These are phyloP conservation scores for Gaeumannomyces tritici DNA, from an alignment of 2,329 filamentous ascomycete species.

Conservation along the genomic window DNA sequence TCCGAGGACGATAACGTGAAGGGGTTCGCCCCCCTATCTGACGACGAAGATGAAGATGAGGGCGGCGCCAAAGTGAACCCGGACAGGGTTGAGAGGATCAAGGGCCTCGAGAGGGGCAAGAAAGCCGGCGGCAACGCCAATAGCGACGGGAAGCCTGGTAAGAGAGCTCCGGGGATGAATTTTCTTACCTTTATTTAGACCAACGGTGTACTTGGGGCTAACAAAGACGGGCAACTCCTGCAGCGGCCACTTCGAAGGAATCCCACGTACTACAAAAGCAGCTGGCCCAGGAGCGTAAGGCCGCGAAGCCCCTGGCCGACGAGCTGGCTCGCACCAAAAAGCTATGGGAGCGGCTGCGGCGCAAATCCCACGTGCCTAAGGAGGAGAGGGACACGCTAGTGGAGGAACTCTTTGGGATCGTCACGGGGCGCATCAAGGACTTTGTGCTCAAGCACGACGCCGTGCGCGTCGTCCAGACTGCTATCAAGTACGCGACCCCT, in stretches of 20 bases:
- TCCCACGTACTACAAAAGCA: slow-evolving; percentile 90
- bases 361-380: slow-evolving; percentile 86
- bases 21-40: slow-evolving; percentile 32
- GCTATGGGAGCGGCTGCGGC: slow-evolving; percentile 86
- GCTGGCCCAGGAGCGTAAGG: slow-evolving; percentile 78
- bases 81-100: slow-evolving; percentile 19
- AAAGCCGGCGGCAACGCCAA: slow-evolving; percentile 15
- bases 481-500: slow-evolving; percentile 85
- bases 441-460: slow-evolving; percentile 98
- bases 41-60: slow-evolving; percentile 43
- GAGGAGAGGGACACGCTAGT: slow-evolving; percentile 84
- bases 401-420: slow-evolving; percentile 81
- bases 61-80: slow-evolving; percentile 38
- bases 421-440: slow-evolving; percentile 84
- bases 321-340: slow-evolving; percentile 85
- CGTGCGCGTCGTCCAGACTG: slow-evolving; percentile 92
- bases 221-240: background rate
- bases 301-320: slow-evolving; percentile 87
- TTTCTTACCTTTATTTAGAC: background rate
- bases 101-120: slow-evolving; percentile 5
- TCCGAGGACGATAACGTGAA: slow-evolving; percentile 21
- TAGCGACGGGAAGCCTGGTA: slow-evolving; percentile 27
- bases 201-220: background rate
- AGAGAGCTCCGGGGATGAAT: background rate
- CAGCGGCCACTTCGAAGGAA: slow-evolving; percentile 56